Base-by-base conservation (phyloP, 805 yeast species). In the Grigorovia humatica region DNA sequence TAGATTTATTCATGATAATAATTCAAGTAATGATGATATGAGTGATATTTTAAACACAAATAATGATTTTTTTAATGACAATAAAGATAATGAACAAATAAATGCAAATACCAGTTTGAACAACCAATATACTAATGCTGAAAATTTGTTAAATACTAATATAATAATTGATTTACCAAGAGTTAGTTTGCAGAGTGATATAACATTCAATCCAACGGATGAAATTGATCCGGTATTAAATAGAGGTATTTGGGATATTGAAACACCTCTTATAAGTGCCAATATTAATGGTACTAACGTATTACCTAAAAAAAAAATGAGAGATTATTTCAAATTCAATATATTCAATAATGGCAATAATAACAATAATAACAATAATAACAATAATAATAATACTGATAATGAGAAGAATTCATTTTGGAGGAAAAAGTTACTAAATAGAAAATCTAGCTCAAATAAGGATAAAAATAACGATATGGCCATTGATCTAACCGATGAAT, bases 241-340 rank as follows among this genome's bases (percentile, higher is more conserved):
- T 40, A 35, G 32, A 30, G 48, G 48, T 27, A 32, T 46, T 9
- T 30, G 44, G 27, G 41, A 23, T 2, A 40, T 43, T 8, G 49
- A 48, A 18, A 29, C 38, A 18, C 50, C 53, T 1, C 47, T 17
- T 15, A 19, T 42, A 8, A 4, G 15, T 38, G 11, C 41, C 4
- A 23, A 27, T 29, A 35, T 15, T 6, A 41, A 30, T 17, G 20
- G n/a, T 47, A 45, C 42, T 47, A 51, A 13, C 11, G 46, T 48
- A 7, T 52, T 41, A 27, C 42, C 51, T 48, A 54, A 55, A 51
- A 58, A 60, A 51, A 59, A 56, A 51, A 59, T 62, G 9, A 58
- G 53, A 50, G 63, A 62, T 50, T 63, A 62, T 48, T 63, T 63
- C 45, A 64, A 63, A 52, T 50, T 64, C 19, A 64, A 59, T 52